A percentile compares a stretch with the other conserved stretches of the same genome.
These are phyloP conservation scores for Solanum piurae DNA, from an alignment of 257 asterid species.

Conservation along the genomic window DNA sequence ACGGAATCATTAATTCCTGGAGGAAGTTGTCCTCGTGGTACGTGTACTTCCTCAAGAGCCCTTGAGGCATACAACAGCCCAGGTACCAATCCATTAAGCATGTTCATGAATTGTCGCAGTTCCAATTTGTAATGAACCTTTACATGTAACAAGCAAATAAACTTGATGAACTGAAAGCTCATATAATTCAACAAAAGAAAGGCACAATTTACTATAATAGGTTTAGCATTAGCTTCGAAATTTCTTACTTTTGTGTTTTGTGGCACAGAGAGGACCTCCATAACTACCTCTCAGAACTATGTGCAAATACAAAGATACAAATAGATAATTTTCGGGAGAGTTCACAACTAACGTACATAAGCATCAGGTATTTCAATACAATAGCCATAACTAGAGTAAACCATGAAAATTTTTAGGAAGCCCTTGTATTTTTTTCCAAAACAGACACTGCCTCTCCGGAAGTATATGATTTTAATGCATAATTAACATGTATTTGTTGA, in stretches of 20 bases:
- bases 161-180: constrained; percentile 6
- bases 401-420: background rate
- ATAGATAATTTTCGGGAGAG: background rate
- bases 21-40: background rate
- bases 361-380: background rate
- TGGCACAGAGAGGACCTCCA: background rate
- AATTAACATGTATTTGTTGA: background rate
- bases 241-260: background rate
- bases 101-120: constrained; percentile 23
- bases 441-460: background rate
- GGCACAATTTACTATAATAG: background rate
- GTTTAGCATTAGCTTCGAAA: background rate
- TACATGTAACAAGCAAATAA: background rate
- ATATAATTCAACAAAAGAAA: background rate
- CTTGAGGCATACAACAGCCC: constrained; percentile 8
- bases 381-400: background rate
- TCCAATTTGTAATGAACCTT: constrained; percentile 39
- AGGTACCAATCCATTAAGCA: constrained; percentile 11
- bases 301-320: background rate
- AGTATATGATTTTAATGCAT: background rate
- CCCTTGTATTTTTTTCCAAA: background rate
- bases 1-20: constrained; percentile 11
- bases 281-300: background rate
- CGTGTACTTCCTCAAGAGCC: constrained; percentile 4
- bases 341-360: background rate